Percentiles rank a stretch among this genome's conserved stretches.
These are phyloP conservation scores for Arabis hirsuta DNA, from an alignment of 345 rosid genomes.

Conservation along the genomic window DNA sequence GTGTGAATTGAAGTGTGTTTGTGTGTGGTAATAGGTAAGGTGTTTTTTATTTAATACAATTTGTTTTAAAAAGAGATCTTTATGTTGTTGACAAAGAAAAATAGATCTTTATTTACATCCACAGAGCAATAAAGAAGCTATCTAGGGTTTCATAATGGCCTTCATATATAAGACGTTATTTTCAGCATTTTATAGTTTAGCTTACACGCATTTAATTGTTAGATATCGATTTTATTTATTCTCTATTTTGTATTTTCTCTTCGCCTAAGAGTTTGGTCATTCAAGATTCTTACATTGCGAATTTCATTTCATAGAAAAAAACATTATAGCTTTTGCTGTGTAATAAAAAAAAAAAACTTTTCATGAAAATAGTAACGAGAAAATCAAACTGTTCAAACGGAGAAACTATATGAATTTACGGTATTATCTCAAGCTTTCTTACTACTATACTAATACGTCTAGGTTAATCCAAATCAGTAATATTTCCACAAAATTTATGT, in stretches of 20 bases:
- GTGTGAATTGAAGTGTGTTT: constrained; percentile 12
- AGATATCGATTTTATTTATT: constrained; percentile 1
- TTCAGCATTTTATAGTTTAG: constrained; percentile 3
- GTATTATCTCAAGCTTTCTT: neutral
- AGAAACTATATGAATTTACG: no score
- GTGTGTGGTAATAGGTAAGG: constrained; percentile 15
- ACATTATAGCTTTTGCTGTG: neutral
- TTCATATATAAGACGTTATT: constrained; percentile 13
- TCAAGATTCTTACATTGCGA: neutral
- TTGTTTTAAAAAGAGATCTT: neutral
- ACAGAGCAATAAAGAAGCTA: constrained; percentile 31
- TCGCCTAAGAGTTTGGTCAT: constrained; percentile 31
- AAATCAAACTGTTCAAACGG: constrained; percentile 1
- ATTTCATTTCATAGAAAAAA: neutral
- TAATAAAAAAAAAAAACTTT: neutral
- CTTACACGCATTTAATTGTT: neutral
- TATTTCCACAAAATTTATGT: no score
- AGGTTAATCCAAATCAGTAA: neutral
- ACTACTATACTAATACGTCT: neutral
- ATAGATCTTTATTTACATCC: constrained; percentile 22
- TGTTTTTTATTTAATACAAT: neutral
- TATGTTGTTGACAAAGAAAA: constrained; percentile 11
- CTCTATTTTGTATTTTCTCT: constrained; percentile 12
- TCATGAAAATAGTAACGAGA: constrained; percentile 5
- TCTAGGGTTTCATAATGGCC: constrained; percentile 33